Evolutionary conservation across 257 asterid genomes (phyloP).

Genomic region (Salvia splendens): DNA sequence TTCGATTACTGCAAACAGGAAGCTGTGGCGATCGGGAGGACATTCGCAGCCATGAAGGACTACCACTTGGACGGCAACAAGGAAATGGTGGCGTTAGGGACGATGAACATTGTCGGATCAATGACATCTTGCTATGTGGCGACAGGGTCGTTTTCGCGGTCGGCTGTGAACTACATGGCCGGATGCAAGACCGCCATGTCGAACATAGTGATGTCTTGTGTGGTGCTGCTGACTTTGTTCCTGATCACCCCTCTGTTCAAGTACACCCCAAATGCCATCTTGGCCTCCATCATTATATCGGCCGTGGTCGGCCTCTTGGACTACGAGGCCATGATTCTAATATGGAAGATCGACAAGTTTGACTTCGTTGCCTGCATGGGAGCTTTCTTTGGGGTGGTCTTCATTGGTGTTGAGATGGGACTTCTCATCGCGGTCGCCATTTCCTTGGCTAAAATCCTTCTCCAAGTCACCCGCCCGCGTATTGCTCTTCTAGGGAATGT

Average conservation of each 20-base stretch:
- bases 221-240: neutral
- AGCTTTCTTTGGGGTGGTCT: slow-evolving; percentile 4
- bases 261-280: slow-evolving; percentile 17
- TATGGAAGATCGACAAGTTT: slow-evolving; percentile 5
- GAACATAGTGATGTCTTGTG: slow-evolving; percentile 4
- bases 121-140: slow-evolving; percentile 94
- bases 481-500: neutral
- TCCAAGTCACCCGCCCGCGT: neutral
- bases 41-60: slow-evolving; percentile 92
- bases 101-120: slow-evolving; percentile 87
- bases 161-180: slow-evolving; percentile 91
- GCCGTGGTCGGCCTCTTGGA: slow-evolving; percentile 7
- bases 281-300: slow-evolving; percentile 10
- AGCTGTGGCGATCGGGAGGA: slow-evolving; percentile 92
- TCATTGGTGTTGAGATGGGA: neutral
- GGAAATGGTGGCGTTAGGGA: slow-evolving; percentile 95
- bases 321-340: neutral
- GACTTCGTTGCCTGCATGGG: slow-evolving; percentile 9
- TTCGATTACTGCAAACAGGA: slow-evolving; percentile 45
- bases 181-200: slow-evolving; percentile 50
- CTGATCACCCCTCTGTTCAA: slow-evolving; percentile 11
- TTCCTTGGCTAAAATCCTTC: slow-evolving; percentile 3
- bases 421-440: neutral
- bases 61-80: slow-evolving; percentile 89
- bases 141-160: slow-evolving; percentile 90